phyloP scores from a whole-genome alignment of 257 asterid genomes.

The Petunia secreta region DNA sequence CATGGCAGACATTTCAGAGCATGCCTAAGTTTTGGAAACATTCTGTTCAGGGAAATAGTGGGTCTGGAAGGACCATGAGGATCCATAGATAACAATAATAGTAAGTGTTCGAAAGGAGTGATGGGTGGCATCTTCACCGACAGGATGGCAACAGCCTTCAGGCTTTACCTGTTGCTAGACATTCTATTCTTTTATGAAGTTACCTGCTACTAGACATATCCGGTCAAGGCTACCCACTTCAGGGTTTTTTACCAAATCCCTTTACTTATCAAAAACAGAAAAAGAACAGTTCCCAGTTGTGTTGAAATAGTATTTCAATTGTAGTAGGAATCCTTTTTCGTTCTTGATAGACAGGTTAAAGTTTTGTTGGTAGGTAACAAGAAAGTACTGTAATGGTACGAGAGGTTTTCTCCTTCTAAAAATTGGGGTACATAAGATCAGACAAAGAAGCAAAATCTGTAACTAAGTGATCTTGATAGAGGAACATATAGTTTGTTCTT shows the following conservation, averaged over 20 bases:
- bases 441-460: too few relatives aligned
- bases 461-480: neutral
- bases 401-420: too few relatives aligned
- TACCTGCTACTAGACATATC: neutral
- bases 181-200: too few relatives aligned
- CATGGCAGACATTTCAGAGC: neutral
- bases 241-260: neutral
- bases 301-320: neutral
- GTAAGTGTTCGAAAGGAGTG: too few relatives aligned
- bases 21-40: conserved; percentile 7
- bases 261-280: neutral
- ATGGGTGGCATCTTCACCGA: too few relatives aligned
- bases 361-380: too few relatives aligned
- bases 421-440: too few relatives aligned
- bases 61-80: neutral
- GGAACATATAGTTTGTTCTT: conserved; percentile 14
- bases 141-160: too few relatives aligned
- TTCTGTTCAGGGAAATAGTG: neutral
- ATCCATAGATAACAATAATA: neutral
- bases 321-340: neutral
- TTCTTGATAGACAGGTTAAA: too few relatives aligned
- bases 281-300: neutral
- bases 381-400: too few relatives aligned
- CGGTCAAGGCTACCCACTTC: conserved; percentile 1
- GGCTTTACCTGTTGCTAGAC: too few relatives aligned